Percentiles rank a stretch among this genome's conserved stretches.
Conservation (phyloP, 805 yeast genomes). For the Candida ipomoeae region DNA sequence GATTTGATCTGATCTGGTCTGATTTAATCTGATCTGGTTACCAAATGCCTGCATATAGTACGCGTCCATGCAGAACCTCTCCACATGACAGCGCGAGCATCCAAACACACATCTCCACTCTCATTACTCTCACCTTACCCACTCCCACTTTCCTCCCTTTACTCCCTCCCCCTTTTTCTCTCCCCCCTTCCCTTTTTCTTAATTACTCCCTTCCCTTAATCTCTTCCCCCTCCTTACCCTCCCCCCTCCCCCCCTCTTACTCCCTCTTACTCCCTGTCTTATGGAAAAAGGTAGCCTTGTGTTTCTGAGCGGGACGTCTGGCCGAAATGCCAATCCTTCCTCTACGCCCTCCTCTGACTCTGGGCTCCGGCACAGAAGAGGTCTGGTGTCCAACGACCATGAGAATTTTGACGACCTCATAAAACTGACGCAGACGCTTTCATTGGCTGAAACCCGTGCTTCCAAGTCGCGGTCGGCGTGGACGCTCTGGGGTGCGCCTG, state of each 20-base stretch:
- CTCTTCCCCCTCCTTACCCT: neutral
- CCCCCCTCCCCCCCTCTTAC: neutral
- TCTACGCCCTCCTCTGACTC: neutral
- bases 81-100: neutral
- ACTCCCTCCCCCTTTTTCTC: too few relatives aligned
- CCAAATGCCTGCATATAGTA: too few relatives aligned
- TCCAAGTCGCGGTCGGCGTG: neutral
- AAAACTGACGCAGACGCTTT: constrained; percentile 14
- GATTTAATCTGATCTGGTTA: too few relatives aligned
- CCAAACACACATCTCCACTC: too few relatives aligned
- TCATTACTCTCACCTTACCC: too few relatives aligned
- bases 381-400: neutral
- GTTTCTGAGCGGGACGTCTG: neutral
- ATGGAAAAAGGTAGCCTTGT: constrained; percentile 2
- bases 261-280: neutral
- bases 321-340: neutral
- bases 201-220: too few relatives aligned
- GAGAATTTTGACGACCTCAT: constrained; percentile 15
- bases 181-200: too few relatives aligned
- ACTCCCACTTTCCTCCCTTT: too few relatives aligned
- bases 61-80: neutral
- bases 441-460: constrained; percentile 8
- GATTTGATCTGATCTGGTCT: too few relatives aligned
- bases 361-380: constrained; percentile 1
- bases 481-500: constrained; percentile 8